Base-by-base conservation (phyloP, 768 basidiomycete genomes). In the Russula compacta region DNA sequence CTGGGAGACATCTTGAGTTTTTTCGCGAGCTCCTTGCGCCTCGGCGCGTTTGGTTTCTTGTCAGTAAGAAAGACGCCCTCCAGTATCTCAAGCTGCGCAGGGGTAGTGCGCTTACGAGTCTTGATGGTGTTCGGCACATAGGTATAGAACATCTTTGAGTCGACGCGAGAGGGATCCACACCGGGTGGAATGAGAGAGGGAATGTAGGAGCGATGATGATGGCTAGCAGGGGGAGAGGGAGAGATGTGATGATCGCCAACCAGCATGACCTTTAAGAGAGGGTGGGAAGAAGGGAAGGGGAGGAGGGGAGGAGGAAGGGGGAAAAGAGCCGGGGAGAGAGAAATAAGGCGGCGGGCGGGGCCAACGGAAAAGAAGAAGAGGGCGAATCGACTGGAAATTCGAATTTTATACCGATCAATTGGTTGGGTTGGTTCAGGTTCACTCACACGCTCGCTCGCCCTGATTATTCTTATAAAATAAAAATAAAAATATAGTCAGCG, bases 81-180 rank as follows among this genome's bases (percentile, higher is more conserved):
- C 66, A 98, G 84, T 66, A 92, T 83, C 73, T 86, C 86, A 70
- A 97, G 86, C 76, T 98, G 95, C 19, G 83, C 78, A 38, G 85
- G 83, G 35, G 92, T 91, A 0, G 95, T 98, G 55, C 95, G 79
- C 68, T 93, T 89, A 61, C 94, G 79, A 69, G 95, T 94, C 77
- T 95, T 95, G 76, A 97, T 90, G 76, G 95, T 87, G 75, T 90
- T 91, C 59, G 90, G 90, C 54, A 85, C 84, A 74, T 89, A 92
- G n/a, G 88, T 85, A 67, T 86, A 90, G 76, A 92, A 91, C 44
- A 87, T 85, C 69, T 86, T 83, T 70, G 88, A 86, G 79, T 89
- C 87, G 72, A 86, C 84, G 53, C 82, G 75, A 66, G 81, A 75
- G 67, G 86, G 84, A 77, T 89, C 87, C 71, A 81, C 75, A 59